A percentile compares a stretch with the other conserved stretches of the same genome.
These are phyloP conservation scores for Zea luxurians DNA, from an alignment of 176 grass and related monocot genomes.

Conservation along the genomic window DNA sequence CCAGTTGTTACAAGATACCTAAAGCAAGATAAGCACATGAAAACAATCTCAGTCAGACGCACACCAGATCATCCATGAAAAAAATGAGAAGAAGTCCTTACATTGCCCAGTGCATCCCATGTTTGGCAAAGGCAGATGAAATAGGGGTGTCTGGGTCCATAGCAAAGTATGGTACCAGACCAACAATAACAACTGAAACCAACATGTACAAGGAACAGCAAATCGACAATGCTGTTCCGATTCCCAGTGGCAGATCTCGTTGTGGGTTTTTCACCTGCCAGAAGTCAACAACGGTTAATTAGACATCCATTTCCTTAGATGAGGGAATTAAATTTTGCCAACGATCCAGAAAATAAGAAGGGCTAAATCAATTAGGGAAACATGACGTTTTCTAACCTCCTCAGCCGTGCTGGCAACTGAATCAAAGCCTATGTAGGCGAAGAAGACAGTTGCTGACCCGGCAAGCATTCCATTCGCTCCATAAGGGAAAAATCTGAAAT, in stretches of 20 bases:
- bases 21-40: slow-evolving; percentile 11
- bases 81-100: slow-evolving; percentile 30
- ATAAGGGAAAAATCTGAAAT: slow-evolving; percentile 66
- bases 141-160: slow-evolving; percentile 92
- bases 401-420: slow-evolving; percentile 81
- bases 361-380: background rate
- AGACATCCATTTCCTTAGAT: background rate
- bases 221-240: slow-evolving; percentile 54
- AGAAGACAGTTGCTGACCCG: slow-evolving; percentile 81
- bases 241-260: slow-evolving; percentile 70
- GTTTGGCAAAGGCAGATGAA: slow-evolving; percentile 63
- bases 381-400: slow-evolving; percentile 47
- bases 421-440: slow-evolving; percentile 86
- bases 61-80: background rate
- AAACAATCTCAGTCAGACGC: slow-evolving; percentile 25
- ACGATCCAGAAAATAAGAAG: background rate
- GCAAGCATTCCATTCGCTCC: slow-evolving; percentile 77
- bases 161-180: slow-evolving; percentile 78
- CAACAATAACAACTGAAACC: slow-evolving; percentile 77
- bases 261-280: slow-evolving; percentile 78
- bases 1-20: slow-evolving; percentile 80
- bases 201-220: slow-evolving; percentile 84
- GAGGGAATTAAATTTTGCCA: background rate
- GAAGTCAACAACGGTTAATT: slow-evolving; percentile 24
- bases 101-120: slow-evolving; percentile 83